Evolutionary conservation across 2,329 filamentous ascomycete species (phyloP).

Genomic region (Fusarium devonianum): DNA sequence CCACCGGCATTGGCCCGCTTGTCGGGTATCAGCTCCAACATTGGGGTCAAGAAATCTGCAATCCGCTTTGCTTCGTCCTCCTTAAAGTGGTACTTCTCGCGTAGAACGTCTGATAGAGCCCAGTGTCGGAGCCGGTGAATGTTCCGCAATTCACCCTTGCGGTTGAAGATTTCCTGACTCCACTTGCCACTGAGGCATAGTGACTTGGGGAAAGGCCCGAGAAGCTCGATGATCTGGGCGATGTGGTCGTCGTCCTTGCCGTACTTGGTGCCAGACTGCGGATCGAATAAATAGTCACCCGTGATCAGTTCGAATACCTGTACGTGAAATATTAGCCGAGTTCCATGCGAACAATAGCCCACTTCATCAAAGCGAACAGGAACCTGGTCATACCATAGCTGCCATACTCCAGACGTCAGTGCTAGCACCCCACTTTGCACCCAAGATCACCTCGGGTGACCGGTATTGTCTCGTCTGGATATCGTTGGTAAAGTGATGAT

Average conservation of each 20-base stretch:
- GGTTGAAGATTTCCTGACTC: constrained; percentile 98
- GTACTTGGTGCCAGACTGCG: constrained; percentile 97
- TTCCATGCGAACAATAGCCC: neutral
- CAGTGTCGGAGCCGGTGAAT: constrained; percentile 96
- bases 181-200: constrained; percentile 93
- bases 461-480: constrained; percentile 98
- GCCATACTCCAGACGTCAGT: constrained; percentile 99
- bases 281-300: constrained; percentile 97
- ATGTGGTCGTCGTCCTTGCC: constrained; percentile 99
- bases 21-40: constrained; percentile 89
- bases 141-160: constrained; percentile 95
- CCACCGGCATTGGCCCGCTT: constrained; percentile 94
- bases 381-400: constrained; percentile 76
- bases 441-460: constrained; percentile 95
- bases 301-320: constrained; percentile 98
- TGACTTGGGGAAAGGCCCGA: constrained; percentile 91
- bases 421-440: constrained; percentile 98
- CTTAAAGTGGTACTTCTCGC: constrained; percentile 96
- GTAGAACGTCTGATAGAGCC: constrained; percentile 90
- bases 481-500: constrained; percentile 98
- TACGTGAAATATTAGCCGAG: constrained; percentile 15
- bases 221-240: constrained; percentile 95
- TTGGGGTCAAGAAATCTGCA: constrained; percentile 83
- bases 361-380: neutral
- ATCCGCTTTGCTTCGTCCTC: constrained; percentile 81